Evolutionary conservation across 192 early-diverging fungal species (phyloP).

Genomic region (Gaertneriomyces sp.): DNA sequence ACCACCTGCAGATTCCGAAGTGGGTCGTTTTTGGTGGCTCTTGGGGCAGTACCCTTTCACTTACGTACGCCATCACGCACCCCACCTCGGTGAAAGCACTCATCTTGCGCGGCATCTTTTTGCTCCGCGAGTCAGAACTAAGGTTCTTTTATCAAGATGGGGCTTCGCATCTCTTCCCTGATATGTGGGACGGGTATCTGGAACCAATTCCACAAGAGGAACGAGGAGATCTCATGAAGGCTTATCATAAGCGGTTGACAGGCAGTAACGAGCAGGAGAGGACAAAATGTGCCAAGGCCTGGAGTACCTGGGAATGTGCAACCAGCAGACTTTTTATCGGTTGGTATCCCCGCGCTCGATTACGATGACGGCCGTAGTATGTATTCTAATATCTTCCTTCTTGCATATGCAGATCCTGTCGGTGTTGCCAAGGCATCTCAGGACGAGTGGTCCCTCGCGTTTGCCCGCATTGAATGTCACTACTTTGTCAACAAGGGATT

Average conservation of each 20-base stretch:
- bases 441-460: conserved; percentile 58
- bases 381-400: background rate
- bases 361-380: background rate
- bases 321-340: conserved; percentile 50
- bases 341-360: no score
- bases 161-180: conserved; percentile 60
- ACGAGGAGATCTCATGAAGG: conserved; percentile 56
- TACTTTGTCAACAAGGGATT: conserved; percentile 72
- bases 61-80: conserved; percentile 60
- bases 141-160: conserved; percentile 69
- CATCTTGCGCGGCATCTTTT: conserved; percentile 55
- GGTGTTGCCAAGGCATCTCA: conserved; percentile 57
- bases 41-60: conserved; percentile 59
- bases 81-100: conserved; percentile 60
- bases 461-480: conserved; percentile 69
- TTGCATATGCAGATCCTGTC: conserved; percentile 38
- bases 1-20: conserved; percentile 59
- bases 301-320: conserved; percentile 55
- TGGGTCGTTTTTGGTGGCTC: conserved; percentile 77
- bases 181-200: conserved; percentile 56
- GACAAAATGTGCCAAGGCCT: conserved; percentile 54
- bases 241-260: conserved; percentile 66
- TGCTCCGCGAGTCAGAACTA: conserved; percentile 46
- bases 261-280: conserved; percentile 46
- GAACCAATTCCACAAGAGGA: conserved; percentile 59